Evolutionary conservation across 2,329 filamentous ascomycete genomes (phyloP).

Genomic region (Xylaria multiplex): DNA sequence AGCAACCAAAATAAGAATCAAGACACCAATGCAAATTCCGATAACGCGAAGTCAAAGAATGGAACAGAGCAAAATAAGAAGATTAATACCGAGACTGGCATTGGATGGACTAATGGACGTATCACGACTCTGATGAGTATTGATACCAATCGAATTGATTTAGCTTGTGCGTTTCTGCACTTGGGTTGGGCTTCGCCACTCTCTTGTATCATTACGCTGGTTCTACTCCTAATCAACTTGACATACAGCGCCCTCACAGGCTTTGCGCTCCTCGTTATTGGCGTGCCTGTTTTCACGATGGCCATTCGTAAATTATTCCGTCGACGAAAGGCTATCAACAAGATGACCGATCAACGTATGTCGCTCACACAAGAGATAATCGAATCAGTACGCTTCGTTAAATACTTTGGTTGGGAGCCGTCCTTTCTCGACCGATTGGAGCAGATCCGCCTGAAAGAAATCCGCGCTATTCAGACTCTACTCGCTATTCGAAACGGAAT

Average conservation of each 20-base stretch:
- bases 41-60: slow-evolving; percentile 50
- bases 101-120: slow-evolving; percentile 91
- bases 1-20: slow-evolving; percentile 58
- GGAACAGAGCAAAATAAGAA: slow-evolving; percentile 53
- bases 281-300: slow-evolving; percentile 79
- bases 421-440: slow-evolving; percentile 82
- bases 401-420: slow-evolving; percentile 95
- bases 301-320: slow-evolving; percentile 81
- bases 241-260: slow-evolving; percentile 90
- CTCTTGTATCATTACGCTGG: slow-evolving; percentile 79
- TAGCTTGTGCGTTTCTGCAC: slow-evolving; percentile 89
- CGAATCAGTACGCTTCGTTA: slow-evolving; percentile 91
- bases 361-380: slow-evolving; percentile 92
- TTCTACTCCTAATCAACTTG: slow-evolving; percentile 85
- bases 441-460: slow-evolving; percentile 76
- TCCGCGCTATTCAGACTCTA: slow-evolving; percentile 83
- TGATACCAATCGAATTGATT: slow-evolving; percentile 91
- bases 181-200: slow-evolving; percentile 89
- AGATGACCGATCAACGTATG: slow-evolving; percentile 91
- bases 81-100: slow-evolving; percentile 72
- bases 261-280: slow-evolving; percentile 82
- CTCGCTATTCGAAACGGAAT: slow-evolving; percentile 86
- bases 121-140: slow-evolving; percentile 95
- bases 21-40: too few relatives aligned
- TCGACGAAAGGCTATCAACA: slow-evolving; percentile 84